A percentile compares a stretch with the other conserved stretches of the same genome.
phyloP scores from a whole-genome alignment of 2,329 filamentous ascomycete genomes.

The Xylariaceae sp. region DNA sequence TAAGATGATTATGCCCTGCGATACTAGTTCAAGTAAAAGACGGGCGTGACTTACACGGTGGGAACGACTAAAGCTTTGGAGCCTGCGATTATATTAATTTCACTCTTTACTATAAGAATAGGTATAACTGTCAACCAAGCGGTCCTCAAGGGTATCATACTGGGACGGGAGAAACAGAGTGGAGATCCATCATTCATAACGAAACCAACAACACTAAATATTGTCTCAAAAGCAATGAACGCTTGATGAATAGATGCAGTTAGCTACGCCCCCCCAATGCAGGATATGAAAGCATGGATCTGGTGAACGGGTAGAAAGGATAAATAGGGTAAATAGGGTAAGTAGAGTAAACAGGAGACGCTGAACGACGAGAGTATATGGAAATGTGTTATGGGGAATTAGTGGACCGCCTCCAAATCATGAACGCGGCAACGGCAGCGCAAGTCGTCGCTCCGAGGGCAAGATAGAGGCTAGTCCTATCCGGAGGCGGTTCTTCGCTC shows the following conservation, averaged over 20 bases:
- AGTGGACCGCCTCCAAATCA: constrained; percentile 58
- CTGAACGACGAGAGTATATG: constrained; percentile 3
- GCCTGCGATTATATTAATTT: constrained; percentile 12
- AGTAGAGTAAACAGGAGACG: not conserved
- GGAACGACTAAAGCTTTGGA: not conserved
- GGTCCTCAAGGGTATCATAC: constrained; percentile 27
- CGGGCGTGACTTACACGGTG: not conserved
- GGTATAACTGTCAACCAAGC: constrained; percentile 12
- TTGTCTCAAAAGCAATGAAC: not conserved
- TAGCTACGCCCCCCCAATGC: constrained; percentile 8
- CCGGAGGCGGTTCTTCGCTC: constrained; percentile 76
- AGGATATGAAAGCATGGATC: not conserved
- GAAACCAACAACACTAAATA: not conserved
- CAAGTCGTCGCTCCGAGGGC: constrained; percentile 69
- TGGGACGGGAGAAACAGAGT: constrained; percentile 11
- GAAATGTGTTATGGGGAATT: constrained; percentile 34
- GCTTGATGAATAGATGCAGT: not conserved
- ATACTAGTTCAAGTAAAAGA: too few species aligned
- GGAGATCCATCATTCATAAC: constrained; percentile 13
- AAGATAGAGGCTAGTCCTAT: constrained; percentile 80
- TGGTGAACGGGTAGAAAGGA: not conserved
- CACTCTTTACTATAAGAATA: constrained; percentile 19
- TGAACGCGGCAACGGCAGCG: constrained; percentile 56
- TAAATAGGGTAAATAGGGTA: not conserved
- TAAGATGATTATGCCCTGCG: not conserved